Evolutionary conservation across 164 flowering plant genomes (phyloP), one percentile per base, ranked within the genome.

Genomic region (Amborella trichopoda): DNA sequence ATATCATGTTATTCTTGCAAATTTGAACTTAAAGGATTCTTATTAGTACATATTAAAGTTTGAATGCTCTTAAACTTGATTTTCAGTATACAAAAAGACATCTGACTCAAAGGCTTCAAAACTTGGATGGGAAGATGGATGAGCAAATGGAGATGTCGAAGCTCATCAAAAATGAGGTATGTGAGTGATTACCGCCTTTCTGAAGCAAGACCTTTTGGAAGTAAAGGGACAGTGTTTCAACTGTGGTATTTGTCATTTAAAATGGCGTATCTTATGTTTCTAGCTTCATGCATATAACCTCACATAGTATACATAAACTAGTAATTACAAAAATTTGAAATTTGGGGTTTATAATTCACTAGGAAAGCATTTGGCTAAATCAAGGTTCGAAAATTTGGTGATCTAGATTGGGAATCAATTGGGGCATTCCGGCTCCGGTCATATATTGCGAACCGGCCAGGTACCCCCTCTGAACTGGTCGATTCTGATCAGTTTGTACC

Each of bases 61-160:
- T 46, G 26, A 12, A 5, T 43, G 6, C 48, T 18, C 44, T 37
- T 41, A 5, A 13, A 6, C 23, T 18, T 26, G 20, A 8, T 68
- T 30, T 2, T 10, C 73, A 87, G 96, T 71, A 72, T 18, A 64
- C 93, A 32, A 89, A 89, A 73, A 71, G 54, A 68, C 95, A 89
- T 59, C 69, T 89, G 65, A 80, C 94, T 5, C 90, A 89, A 54
- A 50, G 94, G 52, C 74, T 89, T 46, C 70, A 85, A 66, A 70
- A 72, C 53, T 62, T 89, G 68, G 87, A 82, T 70, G 87, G 75
- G 28, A 85, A 89, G 62, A 48, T 89, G 65, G 78, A 80, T 53
- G 76, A 71, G 33, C 94, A 83, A 67, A 76, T 66, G 56, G 90
- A 78, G 40, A 42, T 82, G 17, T 76, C 95, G 8, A 82, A 51